phyloP scores from a whole-genome alignment of 208 protist genomes.

The Angomonas deanei region DNA sequence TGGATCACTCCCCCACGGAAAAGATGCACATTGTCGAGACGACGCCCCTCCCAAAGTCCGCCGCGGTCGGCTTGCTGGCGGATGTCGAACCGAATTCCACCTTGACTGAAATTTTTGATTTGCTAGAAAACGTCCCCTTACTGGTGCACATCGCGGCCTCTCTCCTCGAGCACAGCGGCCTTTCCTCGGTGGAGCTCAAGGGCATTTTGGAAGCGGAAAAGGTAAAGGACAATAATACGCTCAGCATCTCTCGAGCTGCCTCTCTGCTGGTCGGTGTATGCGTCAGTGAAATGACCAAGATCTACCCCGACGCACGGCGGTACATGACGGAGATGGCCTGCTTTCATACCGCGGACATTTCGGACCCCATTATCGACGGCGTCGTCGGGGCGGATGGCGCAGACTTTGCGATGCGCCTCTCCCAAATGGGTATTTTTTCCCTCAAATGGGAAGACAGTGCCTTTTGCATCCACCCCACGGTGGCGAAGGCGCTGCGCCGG shows the following conservation, averaged over 20 bases:
- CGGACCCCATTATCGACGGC: slow-evolving; percentile 40
- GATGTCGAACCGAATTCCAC: slow-evolving; percentile 18
- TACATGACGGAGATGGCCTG: slow-evolving; percentile 41
- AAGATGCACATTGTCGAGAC: slow-evolving; percentile 26
- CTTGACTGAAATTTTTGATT: slow-evolving; percentile 22
- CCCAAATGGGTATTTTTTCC: slow-evolving; percentile 53
- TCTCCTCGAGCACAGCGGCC: slow-evolving; percentile 33
- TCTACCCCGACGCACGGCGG: slow-evolving; percentile 22
- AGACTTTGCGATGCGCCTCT: slow-evolving; percentile 28
- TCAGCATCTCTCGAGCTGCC: slow-evolving; percentile 57
- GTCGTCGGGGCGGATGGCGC: slow-evolving; percentile 35
- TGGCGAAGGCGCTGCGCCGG: slow-evolving; percentile 34
- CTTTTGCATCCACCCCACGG: slow-evolving; percentile 52
- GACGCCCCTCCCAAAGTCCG: slow-evolving; percentile 27
- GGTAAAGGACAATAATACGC: slow-evolving; percentile 27
- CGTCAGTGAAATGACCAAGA: slow-evolving; percentile 29
- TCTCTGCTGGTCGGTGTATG: slow-evolving; percentile 42
- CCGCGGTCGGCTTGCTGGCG: slow-evolving; percentile 29
- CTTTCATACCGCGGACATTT: slow-evolving; percentile 57
- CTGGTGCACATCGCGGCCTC: slow-evolving; percentile 49
- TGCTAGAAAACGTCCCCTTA: slow-evolving; percentile 65
- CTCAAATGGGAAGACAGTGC: slow-evolving; percentile 63
- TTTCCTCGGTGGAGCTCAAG: slow-evolving; percentile 19
- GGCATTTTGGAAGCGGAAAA: slow-evolving; percentile 16
- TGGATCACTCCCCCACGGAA: slow-evolving; percentile 9